These are phyloP conservation scores for Trypanosomatidae sp. DNA, from an alignment of 208 protist genomes.

Conservation along the genomic window DNA sequence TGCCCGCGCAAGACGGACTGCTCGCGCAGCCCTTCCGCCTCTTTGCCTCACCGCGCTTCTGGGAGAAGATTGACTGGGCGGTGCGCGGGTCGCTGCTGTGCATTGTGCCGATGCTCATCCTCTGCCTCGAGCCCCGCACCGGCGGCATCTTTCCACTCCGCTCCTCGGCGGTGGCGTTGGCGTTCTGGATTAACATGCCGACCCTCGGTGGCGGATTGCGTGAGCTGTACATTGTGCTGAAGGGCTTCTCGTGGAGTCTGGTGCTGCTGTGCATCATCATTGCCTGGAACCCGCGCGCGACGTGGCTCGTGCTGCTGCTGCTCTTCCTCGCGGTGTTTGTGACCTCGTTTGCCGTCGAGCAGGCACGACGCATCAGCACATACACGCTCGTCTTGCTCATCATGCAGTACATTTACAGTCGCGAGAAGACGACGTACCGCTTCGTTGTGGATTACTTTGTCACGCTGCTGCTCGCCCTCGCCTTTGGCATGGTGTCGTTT, in stretches of 20 bases:
- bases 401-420: slow-evolving; percentile 58
- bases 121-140: slow-evolving; percentile 56
- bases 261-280: slow-evolving; percentile 48
- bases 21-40: slow-evolving; percentile 28
- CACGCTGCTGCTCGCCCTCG: slow-evolving; percentile 57
- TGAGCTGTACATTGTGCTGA: slow-evolving; percentile 50
- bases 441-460: slow-evolving; percentile 66
- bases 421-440: slow-evolving; percentile 20
- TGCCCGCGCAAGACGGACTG: slow-evolving; percentile 33
- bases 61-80: slow-evolving; percentile 79
- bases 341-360: slow-evolving; percentile 52
- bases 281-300: slow-evolving; percentile 23
- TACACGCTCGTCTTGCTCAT: slow-evolving; percentile 49
- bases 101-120: slow-evolving; percentile 63
- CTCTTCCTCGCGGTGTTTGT: slow-evolving; percentile 46
- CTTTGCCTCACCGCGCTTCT: slow-evolving; percentile 62
- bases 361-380: slow-evolving; percentile 54
- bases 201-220: slow-evolving; percentile 69
- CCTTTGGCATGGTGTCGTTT: slow-evolving; percentile 57
- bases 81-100: slow-evolving; percentile 57
- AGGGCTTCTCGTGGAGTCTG: slow-evolving; percentile 53
- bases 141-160: slow-evolving; percentile 48
- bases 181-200: slow-evolving; percentile 76
- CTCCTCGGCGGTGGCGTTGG: slow-evolving; percentile 53
- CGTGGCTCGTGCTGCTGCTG: slow-evolving; percentile 53